Evolutionary conservation across 768 basidiomycete genomes (phyloP).

Genomic region (Mycena capillaripes): DNA sequence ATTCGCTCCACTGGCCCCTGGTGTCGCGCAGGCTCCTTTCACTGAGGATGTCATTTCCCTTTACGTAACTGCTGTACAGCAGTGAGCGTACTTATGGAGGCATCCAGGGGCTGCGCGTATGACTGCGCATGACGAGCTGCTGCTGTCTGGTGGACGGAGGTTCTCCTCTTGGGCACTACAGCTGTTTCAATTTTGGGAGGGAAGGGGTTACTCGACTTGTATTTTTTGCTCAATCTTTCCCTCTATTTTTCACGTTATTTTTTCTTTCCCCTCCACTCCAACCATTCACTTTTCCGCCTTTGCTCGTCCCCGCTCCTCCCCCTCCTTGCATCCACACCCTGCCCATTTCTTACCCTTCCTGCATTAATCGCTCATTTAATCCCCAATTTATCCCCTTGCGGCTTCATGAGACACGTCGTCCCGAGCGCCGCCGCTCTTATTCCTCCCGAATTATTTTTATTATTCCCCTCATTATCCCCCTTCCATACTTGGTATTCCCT

Average conservation of each 20-base stretch:
- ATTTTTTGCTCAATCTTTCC: neutral
- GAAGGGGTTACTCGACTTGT: no score
- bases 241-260: neutral
- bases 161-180: neutral
- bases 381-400: neutral
- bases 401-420: neutral
- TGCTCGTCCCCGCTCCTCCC: neutral
- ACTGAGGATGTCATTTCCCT: neutral
- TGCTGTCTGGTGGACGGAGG: neutral
- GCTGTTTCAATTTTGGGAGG: neutral
- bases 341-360: neutral
- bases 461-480: no score
- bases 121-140: neutral
- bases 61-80: neutral
- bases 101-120: neutral
- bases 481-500: no score
- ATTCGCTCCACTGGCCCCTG: neutral
- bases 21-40: neutral
- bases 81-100: neutral
- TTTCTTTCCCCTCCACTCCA: neutral
- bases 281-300: neutral
- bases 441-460: neutral
- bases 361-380: neutral
- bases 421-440: neutral
- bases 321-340: neutral